phyloP scores from a whole-genome alignment of 1,284 basidiomycete genomes.

The Hemileia vastatrix region DNA sequence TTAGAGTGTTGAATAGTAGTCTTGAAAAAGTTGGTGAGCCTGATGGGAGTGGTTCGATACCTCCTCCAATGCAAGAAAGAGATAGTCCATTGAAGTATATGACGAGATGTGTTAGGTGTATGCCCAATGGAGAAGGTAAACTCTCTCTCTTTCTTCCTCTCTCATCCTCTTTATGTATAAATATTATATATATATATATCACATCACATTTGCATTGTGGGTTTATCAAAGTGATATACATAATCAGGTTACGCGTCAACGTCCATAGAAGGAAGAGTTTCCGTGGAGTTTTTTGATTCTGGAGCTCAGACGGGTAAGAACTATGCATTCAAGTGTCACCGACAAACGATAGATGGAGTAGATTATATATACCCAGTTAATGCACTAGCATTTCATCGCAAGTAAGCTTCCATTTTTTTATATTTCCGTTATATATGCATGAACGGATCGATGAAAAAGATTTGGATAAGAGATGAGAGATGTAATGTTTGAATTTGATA shows the following conservation, averaged over 20 bases:
- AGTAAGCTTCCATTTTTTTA: slow-evolving; percentile 49
- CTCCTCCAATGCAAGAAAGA: slow-evolving; percentile 58
- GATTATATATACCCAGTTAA: slow-evolving; percentile 99
- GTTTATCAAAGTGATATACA: background rate
- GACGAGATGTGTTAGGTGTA: slow-evolving; percentile 79
- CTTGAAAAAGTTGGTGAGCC: slow-evolving; percentile 11
- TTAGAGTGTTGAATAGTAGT: slow-evolving; percentile 37
- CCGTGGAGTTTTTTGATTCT: slow-evolving; percentile 91
- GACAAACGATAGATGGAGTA: slow-evolving; percentile 76
- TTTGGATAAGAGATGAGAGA: background rate
- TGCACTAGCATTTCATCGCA: slow-evolving; percentile 82
- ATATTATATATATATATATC: background rate
- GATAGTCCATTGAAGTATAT: slow-evolving; percentile 94
- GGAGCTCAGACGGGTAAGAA: slow-evolving; percentile 67
- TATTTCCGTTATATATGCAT: background rate
- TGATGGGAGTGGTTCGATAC: slow-evolving; percentile 6
- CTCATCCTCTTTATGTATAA: background rate
- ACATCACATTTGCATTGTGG: background rate
- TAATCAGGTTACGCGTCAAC: slow-evolving; percentile 80
- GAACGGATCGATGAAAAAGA: background rate
- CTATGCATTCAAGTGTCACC: slow-evolving; percentile 97
- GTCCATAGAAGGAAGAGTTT: slow-evolving; percentile 89
- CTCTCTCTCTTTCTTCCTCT: slow-evolving; percentile 16
- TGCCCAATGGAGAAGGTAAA: slow-evolving; percentile 80
- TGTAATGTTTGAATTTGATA: background rate